Conservation (phyloP, 169 alveolate species). For the Plasmodium relictum region DNA sequence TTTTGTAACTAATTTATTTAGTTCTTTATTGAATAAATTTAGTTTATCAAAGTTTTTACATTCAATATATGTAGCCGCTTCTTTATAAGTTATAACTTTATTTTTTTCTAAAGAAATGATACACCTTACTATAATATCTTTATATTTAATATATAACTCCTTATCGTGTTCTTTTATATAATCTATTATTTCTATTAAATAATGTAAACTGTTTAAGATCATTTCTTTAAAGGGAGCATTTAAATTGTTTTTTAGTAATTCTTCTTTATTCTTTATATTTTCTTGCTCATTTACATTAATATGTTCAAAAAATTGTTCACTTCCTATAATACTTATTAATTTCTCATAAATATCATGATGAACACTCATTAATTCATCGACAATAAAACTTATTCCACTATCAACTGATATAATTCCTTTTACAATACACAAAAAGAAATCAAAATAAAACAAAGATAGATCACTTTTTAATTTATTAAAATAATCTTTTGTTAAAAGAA, state of each 20-base stretch:
- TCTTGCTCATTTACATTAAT: background rate
- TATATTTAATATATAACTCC: constrained; percentile 16
- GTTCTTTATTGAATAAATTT: constrained; percentile 38
- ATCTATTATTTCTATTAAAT: constrained; percentile 24
- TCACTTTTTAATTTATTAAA: constrained; percentile 3
- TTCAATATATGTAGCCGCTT: constrained; percentile 53
- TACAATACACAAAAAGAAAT: constrained; percentile 32
- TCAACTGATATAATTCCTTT: constrained; percentile 32
- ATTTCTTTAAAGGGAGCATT: constrained; percentile 20
- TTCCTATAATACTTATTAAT: background rate
- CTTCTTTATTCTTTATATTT: background rate
- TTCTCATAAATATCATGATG: constrained; percentile 4
- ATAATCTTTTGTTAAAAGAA: background rate
- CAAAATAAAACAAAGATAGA: constrained; percentile 56
- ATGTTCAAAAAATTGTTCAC: background rate
- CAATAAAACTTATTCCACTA: constrained; percentile 23
- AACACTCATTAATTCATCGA: constrained; percentile 7
- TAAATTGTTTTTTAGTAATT: background rate
- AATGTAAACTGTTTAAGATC: constrained; percentile 43
- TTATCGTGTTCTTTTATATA: constrained; percentile 12
- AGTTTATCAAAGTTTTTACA: constrained; percentile 55
- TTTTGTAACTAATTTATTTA: constrained; percentile 49
- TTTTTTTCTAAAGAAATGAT: constrained; percentile 8
- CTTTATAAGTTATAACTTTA: constrained; percentile 32
- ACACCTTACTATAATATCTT: constrained; percentile 21